Base-by-base conservation (phyloP, 306 rosid genomes). In the Vigna reflexopilosa region DNA sequence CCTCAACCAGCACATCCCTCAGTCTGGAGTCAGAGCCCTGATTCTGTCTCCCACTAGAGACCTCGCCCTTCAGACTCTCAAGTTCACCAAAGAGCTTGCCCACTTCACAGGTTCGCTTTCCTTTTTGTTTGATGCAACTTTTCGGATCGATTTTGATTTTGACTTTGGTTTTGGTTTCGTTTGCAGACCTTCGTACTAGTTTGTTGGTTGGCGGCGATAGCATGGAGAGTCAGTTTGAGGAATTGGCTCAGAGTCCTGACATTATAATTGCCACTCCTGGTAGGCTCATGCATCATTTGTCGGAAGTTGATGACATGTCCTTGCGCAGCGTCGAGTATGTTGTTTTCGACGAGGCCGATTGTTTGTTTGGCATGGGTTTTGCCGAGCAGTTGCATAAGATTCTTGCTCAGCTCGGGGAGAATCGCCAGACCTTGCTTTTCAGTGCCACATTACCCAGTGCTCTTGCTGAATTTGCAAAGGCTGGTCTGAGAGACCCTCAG, bases 401-500 rank as follows among this genome's bases (percentile, higher is more conserved):
- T 81, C 97, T 95, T 64, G 52, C 70, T 9, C 98, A 88, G 86
- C 86, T 95, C 13, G 86, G 93, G 55, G 98, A 95, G 54, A 92
- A 91, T 49, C 90, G 98, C 1, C 98, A 95, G 87, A 91, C 98
- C 30, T 79, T 92, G 85, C 97, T 95, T 55, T 95, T 95, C 80
- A 88, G 98, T 81, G 98, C 98, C 22, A 95, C 98, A 0, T 68
- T 95, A 62, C 97, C 98, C 13, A 91, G 96, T 47, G 98, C 94
- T 6, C 98, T 95, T 19, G 98, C 98, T 2, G 98, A 95, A 82
- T 95, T 95, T 78, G 98, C 98, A 0, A 95, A 95, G 89, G 98
- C 98, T 15, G 98, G 98, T 70, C 71, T 95, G 83, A 92, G 93
- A 58, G 98, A 95, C 19, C 98, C 98, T 81, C 93, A 82, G 73